Conservation (phyloP, 768 basidiomycete species). For the Multifurca ochricompacta region DNA sequence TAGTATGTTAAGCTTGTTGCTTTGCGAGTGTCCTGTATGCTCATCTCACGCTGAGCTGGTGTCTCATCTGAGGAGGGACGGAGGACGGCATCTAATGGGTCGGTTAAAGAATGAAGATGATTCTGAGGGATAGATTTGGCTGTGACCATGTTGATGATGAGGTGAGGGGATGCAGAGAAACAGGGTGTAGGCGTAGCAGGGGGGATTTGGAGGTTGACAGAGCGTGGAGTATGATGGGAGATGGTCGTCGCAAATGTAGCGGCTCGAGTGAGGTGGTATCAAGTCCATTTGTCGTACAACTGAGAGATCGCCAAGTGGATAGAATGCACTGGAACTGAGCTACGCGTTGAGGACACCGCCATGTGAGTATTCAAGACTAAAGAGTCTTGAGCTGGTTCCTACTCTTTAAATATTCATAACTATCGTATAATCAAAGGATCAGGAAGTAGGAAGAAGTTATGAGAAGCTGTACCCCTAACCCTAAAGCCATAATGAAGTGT, state of each 20-base stretch:
- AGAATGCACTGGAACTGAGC: neutral
- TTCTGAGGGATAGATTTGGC: slow-evolving; percentile 10
- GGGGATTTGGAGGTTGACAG: neutral
- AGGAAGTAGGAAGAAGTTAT: no score
- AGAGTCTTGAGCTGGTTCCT: no score
- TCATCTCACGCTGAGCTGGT: slow-evolving; percentile 51
- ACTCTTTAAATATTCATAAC: no score
- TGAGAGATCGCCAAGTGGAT: no score
- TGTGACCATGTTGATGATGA: slow-evolving; percentile 13
- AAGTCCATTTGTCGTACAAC: neutral
- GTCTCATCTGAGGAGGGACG: slow-evolving; percentile 73
- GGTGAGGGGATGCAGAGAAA: no score
- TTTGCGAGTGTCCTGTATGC: slow-evolving; percentile 64
- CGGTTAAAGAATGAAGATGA: slow-evolving; percentile 42
- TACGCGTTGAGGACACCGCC: no score
- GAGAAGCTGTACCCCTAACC: no score
- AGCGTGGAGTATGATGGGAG: neutral
- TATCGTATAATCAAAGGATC: no score
- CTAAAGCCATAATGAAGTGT: no score
- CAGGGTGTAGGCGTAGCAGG: neutral
- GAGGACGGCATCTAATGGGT: slow-evolving; percentile 62
- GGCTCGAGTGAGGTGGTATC: neutral
- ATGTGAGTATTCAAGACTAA: no score
- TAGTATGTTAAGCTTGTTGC: slow-evolving; percentile 61
- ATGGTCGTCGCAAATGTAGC: neutral